phyloP scores from a whole-genome alignment of 2,329 filamentous ascomycete species.

The Talaromyces sp. region DNA sequence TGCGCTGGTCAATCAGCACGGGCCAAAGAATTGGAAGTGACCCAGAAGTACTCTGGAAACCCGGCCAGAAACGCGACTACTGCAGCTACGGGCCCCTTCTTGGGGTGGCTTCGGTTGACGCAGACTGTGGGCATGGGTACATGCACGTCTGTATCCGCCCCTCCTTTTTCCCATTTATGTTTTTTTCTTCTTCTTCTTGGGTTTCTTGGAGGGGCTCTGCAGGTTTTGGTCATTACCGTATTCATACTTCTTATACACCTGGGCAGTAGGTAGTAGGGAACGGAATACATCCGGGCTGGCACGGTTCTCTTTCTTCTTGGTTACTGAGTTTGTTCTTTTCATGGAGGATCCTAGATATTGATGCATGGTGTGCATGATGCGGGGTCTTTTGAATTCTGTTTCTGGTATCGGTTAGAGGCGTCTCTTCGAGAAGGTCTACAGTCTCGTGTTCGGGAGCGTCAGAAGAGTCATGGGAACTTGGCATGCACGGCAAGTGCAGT shows the following conservation, averaged over 20 bases:
- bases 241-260: no score
- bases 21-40: slow-evolving; percentile 13
- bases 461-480: slow-evolving; percentile 12
- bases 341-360: neutral
- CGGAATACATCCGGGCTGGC: no score
- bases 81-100: no score
- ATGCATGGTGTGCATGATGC: neutral
- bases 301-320: neutral
- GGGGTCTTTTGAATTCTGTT: neutral
- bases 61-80: no score
- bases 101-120: no score
- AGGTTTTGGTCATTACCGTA: neutral
- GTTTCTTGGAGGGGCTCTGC: neutral
- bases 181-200: neutral
- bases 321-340: neutral
- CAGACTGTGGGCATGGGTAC: no score
- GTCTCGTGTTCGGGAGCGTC: slow-evolving; percentile 4
- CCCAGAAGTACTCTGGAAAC: no score
- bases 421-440: neutral
- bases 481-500: slow-evolving; percentile 16
- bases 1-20: slow-evolving; percentile 23
- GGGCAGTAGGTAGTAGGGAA: no score
- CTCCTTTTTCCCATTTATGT: no score
- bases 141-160: no score
- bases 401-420: neutral